phyloP scores from a whole-genome alignment of 2,329 filamentous ascomycete genomes.

The Claviceps paspali region DNA sequence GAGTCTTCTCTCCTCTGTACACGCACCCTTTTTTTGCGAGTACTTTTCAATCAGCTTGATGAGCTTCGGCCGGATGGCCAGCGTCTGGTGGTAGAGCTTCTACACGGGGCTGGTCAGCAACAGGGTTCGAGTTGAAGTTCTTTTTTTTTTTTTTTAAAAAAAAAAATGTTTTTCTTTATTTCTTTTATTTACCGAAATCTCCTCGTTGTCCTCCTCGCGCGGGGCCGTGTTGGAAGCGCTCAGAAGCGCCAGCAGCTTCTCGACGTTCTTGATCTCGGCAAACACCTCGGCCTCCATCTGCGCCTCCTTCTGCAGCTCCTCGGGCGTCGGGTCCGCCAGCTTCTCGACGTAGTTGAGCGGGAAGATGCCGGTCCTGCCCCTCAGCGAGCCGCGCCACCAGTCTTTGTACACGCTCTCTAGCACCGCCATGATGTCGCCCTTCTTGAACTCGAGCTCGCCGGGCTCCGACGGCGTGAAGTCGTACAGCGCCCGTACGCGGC shows the following conservation, averaged over 20 bases:
- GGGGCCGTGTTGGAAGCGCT: slow-evolving; percentile 72
- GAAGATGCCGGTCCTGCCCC: slow-evolving; percentile 94
- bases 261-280: slow-evolving; percentile 48
- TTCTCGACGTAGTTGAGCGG: slow-evolving; percentile 98
- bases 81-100: slow-evolving; percentile 79
- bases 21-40: slow-evolving; percentile 88
- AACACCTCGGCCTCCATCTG: slow-evolving; percentile 74
- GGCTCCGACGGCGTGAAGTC: slow-evolving; percentile 91
- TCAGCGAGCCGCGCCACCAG: slow-evolving; percentile 95
- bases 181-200: slow-evolving; percentile 60
- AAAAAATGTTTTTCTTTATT: no score
- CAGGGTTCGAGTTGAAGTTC: no score
- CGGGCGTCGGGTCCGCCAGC: slow-evolving; percentile 79
- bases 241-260: slow-evolving; percentile 67
- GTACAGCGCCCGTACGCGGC: slow-evolving; percentile 79
- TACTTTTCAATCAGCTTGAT: slow-evolving; percentile 99
- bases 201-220: slow-evolving; percentile 85
- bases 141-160: not conserved
- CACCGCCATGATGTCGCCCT: slow-evolving; percentile 93
- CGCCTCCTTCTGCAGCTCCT: slow-evolving; percentile 87
- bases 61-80: slow-evolving; percentile 88
- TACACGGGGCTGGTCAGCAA: slow-evolving; percentile 21
- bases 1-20: no score
- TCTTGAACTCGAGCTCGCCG: slow-evolving; percentile 89
- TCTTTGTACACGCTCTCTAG: slow-evolving; percentile 97